These are phyloP conservation scores for Cubamyces sp. DNA, from an alignment of 768 basidiomycete genomes.

Conservation along the genomic window DNA sequence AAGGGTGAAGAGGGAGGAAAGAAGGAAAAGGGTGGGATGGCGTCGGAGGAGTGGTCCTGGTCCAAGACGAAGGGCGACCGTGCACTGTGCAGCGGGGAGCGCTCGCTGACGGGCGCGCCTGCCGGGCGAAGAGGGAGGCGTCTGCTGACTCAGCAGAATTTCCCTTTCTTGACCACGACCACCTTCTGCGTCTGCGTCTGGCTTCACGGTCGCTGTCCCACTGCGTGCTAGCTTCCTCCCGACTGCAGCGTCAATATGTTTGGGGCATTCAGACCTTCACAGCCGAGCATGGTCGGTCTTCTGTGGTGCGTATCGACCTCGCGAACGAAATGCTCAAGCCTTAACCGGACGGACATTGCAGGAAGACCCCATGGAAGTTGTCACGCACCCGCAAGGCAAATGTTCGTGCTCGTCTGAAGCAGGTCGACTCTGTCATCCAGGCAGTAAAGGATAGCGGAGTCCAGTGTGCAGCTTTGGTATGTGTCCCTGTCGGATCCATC, in stretches of 20 bases:
- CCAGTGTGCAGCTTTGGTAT: conserved; percentile 72
- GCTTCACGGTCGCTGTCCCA: conserved; percentile 3
- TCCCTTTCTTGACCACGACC: conserved; percentile 23
- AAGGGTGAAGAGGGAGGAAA: conserved; percentile 21
- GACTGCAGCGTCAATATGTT: conserved; percentile 58
- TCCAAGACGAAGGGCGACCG: neutral
- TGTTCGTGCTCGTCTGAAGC: conserved; percentile 84
- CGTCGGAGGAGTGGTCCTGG: neutral
- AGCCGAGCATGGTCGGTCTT: conserved; percentile 72
- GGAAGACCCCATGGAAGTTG: conserved; percentile 95
- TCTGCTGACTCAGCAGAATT: conserved; percentile 32
- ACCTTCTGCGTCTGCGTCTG: conserved; percentile 8
- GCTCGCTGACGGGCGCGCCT: conserved; percentile 14
- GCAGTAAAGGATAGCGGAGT: conserved; percentile 84
- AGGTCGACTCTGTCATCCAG: conserved; percentile 92
- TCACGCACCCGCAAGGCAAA: conserved; percentile 93
- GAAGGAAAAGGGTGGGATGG: neutral
- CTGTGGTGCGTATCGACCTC: conserved; percentile 64
- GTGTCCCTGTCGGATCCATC: conserved; percentile 32
- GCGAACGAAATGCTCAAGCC: neutral
- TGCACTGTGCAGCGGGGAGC: conserved; percentile 10
- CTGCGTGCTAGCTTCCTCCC: conserved; percentile 11
- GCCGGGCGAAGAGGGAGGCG: conserved; percentile 2
- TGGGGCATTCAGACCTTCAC: conserved; percentile 79
- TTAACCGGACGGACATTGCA: conserved; percentile 35